Percentiles rank a stretch among this genome's conserved stretches.
These are phyloP conservation scores for Aureobasidium sp. DNA, from an alignment of 2,329 filamentous ascomycete species.

Conservation along the genomic window DNA sequence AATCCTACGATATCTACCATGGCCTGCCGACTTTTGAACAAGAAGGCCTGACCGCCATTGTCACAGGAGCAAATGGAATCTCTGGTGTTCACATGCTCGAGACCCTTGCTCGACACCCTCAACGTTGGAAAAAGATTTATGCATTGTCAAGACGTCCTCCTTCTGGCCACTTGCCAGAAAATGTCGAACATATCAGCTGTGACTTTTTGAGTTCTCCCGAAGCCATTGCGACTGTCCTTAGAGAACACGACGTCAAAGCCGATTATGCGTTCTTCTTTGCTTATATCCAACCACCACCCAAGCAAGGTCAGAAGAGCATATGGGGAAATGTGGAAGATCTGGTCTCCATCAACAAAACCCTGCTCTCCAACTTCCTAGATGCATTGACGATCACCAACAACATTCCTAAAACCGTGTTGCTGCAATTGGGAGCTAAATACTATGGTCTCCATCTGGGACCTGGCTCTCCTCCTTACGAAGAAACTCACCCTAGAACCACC, in stretches of 20 bases:
- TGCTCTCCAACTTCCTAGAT: conserved; percentile 44
- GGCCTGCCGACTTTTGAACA: conserved; percentile 42
- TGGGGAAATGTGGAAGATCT: conserved; percentile 41
- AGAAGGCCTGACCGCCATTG: conserved; percentile 43
- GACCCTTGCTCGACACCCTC: conserved; percentile 40
- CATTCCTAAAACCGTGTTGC: conserved; percentile 41
- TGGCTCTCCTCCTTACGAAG: conserved; percentile 37
- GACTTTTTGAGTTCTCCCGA: conserved; percentile 32
- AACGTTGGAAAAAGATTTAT: conserved; percentile 49
- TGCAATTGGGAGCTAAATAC: conserved; percentile 49
- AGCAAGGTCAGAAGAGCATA: not conserved
- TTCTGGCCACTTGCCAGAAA: conserved; percentile 31
- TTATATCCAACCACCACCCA: conserved; percentile 45
- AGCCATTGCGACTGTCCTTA: conserved; percentile 28
- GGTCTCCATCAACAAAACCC: conserved; percentile 41
- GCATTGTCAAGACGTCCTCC: conserved; percentile 43
- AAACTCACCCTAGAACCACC: conserved; percentile 36
- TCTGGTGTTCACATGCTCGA: conserved; percentile 47
- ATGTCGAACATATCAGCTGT: conserved; percentile 27
- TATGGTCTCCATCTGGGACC: conserved; percentile 45
- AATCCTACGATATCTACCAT: conserved; percentile 41
- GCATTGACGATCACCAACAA: conserved; percentile 38
- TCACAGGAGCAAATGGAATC: conserved; percentile 50
- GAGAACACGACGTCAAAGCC: conserved; percentile 25
- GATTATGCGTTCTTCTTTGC: conserved; percentile 49